Conservation (phyloP, 1,284 basidiomycete species). For the Leccinum pachyderme region DNA sequence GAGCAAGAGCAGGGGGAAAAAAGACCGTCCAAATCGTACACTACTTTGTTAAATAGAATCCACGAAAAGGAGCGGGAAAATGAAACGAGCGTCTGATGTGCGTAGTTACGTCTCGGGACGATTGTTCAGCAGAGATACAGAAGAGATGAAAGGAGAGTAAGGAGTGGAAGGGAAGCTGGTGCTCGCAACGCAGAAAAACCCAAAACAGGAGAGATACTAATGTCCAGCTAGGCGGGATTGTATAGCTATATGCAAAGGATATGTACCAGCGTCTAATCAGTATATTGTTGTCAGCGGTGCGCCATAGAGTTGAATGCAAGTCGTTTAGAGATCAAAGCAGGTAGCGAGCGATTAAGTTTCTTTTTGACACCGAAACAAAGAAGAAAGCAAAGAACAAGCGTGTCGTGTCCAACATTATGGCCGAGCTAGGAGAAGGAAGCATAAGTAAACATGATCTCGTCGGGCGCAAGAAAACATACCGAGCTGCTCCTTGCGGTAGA, state of each 20-base stretch:
- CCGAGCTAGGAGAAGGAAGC: slow-evolving; percentile 1
- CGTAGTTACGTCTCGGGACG: background rate
- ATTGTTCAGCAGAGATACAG: background rate
- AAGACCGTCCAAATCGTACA: background rate
- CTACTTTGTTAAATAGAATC: background rate
- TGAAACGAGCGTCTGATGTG: background rate
- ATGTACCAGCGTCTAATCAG: background rate
- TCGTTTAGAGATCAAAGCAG: background rate
- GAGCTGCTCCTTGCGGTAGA: slow-evolving; percentile 88
- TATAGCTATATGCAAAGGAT: background rate
- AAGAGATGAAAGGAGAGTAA: background rate
- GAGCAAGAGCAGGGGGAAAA: background rate
- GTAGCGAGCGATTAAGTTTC: background rate
- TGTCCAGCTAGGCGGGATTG: background rate
- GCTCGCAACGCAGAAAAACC: background rate
- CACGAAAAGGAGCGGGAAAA: background rate
- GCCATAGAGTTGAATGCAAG: background rate
- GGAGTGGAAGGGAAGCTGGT: background rate
- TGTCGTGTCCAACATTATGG: slow-evolving; percentile 1
- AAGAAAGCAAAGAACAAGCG: background rate
- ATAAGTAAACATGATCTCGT: background rate
- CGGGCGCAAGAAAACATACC: slow-evolving; percentile 38
- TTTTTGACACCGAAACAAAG: background rate
- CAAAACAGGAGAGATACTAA: background rate
- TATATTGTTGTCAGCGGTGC: background rate